Evolutionary conservation across 2,329 filamentous ascomycete species (phyloP).

Genomic region (Elsinoe arachidis): DNA sequence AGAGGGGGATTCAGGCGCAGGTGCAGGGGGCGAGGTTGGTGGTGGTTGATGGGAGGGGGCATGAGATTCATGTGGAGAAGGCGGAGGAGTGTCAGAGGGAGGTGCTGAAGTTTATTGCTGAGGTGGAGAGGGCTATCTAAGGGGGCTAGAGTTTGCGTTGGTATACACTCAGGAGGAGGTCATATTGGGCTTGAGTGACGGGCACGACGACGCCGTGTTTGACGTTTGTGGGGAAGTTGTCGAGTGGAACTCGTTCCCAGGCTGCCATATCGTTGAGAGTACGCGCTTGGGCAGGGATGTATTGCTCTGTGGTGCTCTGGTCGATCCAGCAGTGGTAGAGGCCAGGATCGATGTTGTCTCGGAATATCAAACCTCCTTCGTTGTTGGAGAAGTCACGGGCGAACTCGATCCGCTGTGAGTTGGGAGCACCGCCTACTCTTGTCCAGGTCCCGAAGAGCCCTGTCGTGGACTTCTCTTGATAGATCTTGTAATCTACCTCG

Average conservation of each 20-base stretch:
- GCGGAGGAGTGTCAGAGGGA: slow-evolving; percentile 23
- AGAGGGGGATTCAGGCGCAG: slow-evolving; percentile 18
- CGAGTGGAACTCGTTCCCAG: slow-evolving; percentile 15
- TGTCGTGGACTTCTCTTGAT: slow-evolving; percentile 16
- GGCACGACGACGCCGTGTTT: slow-evolving; percentile 17
- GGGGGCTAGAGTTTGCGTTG: neutral
- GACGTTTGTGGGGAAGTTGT: slow-evolving; percentile 17
- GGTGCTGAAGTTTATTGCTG: slow-evolving; percentile 35
- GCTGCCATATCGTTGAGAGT: slow-evolving; percentile 18
- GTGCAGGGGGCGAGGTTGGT: slow-evolving; percentile 22
- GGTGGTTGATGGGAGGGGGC: slow-evolving; percentile 25
- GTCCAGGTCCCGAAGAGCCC: slow-evolving; percentile 17
- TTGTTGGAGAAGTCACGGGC: slow-evolving; percentile 17
- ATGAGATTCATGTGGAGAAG: slow-evolving; percentile 29
- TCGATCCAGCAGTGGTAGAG: slow-evolving; percentile 19
- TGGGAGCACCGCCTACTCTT: slow-evolving; percentile 16
- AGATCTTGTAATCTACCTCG: slow-evolving; percentile 17
- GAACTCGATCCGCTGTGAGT: slow-evolving; percentile 15
- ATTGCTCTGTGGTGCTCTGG: slow-evolving; percentile 17
- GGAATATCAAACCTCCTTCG: slow-evolving; percentile 17
- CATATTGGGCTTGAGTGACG: slow-evolving; percentile 17
- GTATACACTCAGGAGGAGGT: slow-evolving; percentile 15
- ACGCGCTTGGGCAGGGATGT: slow-evolving; percentile 17
- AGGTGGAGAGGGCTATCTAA: neutral
- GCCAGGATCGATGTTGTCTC: slow-evolving; percentile 17